Evolutionary conservation across 208 protist species (phyloP).

Genomic region (Crithidia thermophila): DNA sequence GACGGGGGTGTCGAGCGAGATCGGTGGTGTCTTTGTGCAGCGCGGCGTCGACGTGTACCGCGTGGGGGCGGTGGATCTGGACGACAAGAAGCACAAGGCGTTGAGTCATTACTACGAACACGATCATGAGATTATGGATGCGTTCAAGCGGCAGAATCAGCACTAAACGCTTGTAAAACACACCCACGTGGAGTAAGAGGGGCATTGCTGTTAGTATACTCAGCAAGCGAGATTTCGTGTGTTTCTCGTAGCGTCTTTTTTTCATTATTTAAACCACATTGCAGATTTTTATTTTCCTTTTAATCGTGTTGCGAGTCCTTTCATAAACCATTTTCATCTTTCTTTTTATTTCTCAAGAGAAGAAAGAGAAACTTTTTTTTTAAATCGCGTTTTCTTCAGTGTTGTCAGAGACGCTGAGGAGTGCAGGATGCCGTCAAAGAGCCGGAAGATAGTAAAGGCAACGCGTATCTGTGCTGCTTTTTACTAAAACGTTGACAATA

Average conservation of each 20-base stretch:
- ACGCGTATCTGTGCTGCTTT: too few relatives aligned
- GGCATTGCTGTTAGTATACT: too few relatives aligned
- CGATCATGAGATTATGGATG: slow-evolving; percentile 47
- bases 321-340: slow-evolving; percentile 3
- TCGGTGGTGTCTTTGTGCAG: slow-evolving; percentile 27
- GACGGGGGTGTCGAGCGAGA: neutral
- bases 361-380: neutral
- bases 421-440: too few relatives aligned
- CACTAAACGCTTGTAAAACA: too few relatives aligned
- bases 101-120: slow-evolving; percentile 62
- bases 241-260: slow-evolving; percentile 5
- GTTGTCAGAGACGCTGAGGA: too few relatives aligned
- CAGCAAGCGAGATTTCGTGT: neutral
- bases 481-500: too few relatives aligned
- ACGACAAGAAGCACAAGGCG: slow-evolving; percentile 68
- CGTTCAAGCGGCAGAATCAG: too few relatives aligned
- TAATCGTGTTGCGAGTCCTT: neutral
- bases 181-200: too few relatives aligned
- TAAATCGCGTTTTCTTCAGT: neutral
- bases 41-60: slow-evolving; percentile 35
- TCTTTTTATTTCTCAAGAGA: slow-evolving; percentile 3
- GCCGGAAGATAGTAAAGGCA: too few relatives aligned
- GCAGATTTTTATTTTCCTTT: slow-evolving; percentile 6
- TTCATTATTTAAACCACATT: neutral
- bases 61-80: slow-evolving; percentile 76